These are phyloP conservation scores for Neopestalotiopsis sp. DNA, from an alignment of 2,329 filamentous ascomycete genomes.

Conservation along the genomic window DNA sequence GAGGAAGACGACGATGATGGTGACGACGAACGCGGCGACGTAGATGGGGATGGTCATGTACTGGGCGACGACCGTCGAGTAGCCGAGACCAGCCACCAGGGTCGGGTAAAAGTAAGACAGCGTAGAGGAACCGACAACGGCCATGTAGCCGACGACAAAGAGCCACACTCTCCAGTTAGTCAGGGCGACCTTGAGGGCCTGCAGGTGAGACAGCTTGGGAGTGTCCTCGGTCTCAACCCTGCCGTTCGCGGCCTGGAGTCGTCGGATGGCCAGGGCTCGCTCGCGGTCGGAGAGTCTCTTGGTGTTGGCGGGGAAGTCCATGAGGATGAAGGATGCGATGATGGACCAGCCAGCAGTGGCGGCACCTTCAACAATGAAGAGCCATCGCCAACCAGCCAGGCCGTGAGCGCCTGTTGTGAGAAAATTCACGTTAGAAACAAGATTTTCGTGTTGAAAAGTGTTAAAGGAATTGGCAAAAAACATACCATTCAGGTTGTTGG, in stretches of 20 bases:
- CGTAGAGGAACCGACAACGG: slow-evolving; percentile 47
- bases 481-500: slow-evolving; percentile 52
- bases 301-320: slow-evolving; percentile 36
- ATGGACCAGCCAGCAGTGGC: slow-evolving; percentile 60
- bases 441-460: too few relatives aligned
- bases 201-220: slow-evolving; percentile 49
- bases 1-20: slow-evolving; percentile 49
- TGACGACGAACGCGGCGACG: slow-evolving; percentile 47
- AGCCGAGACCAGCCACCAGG: slow-evolving; percentile 53
- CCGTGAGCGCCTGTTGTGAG: slow-evolving; percentile 45
- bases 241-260: slow-evolving; percentile 51
- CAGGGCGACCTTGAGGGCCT: slow-evolving; percentile 35
- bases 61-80: slow-evolving; percentile 48
- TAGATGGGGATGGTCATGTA: slow-evolving; percentile 57
- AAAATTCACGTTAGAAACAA: too few relatives aligned
- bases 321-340: slow-evolving; percentile 38
- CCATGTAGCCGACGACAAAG: slow-evolving; percentile 47
- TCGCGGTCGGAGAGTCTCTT: slow-evolving; percentile 13
- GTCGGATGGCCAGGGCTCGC: slow-evolving; percentile 37
- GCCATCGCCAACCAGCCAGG: slow-evolving; percentile 54
- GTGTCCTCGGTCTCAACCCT: slow-evolving; percentile 64
- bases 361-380: slow-evolving; percentile 68
- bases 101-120: slow-evolving; percentile 55
- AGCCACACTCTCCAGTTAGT: slow-evolving; percentile 46
- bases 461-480: too few relatives aligned